phyloP scores from a whole-genome alignment of 75 land plant species.

The Cunninghamia lanceolata region DNA sequence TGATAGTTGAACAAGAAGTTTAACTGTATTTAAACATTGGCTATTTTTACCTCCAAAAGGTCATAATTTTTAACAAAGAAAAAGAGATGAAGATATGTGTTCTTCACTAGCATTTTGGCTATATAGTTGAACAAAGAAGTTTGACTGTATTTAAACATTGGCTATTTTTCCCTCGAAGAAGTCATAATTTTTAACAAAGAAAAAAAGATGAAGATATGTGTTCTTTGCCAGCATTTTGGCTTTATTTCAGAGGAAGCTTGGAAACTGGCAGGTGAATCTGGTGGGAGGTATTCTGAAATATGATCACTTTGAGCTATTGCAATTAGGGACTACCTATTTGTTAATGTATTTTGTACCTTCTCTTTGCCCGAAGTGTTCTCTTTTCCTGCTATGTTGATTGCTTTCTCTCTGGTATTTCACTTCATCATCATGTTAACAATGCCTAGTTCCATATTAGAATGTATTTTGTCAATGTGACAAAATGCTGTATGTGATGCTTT shows the following conservation, averaged over 20 bases:
- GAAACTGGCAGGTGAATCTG: neutral
- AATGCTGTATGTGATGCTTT: neutral
- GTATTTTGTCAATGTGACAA: neutral
- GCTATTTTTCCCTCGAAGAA: neutral
- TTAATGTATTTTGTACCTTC: neutral
- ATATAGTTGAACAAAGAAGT: neutral
- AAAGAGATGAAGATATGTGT: neutral
- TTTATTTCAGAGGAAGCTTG: neutral
- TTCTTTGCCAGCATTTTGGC: neutral
- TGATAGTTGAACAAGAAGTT: neutral
- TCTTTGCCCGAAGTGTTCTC: neutral
- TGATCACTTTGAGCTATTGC: slow-evolving; percentile 1
- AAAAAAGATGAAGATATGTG: neutral
- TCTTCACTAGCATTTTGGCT: neutral
- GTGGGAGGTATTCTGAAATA: neutral
- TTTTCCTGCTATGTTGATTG: neutral
- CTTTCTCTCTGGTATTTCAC: neutral
- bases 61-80: neutral
- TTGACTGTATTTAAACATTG: neutral
- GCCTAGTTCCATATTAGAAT: neutral
- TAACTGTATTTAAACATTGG: neutral
- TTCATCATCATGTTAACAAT: neutral
- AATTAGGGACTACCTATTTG: neutral
- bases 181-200: neutral
- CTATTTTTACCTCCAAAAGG: neutral